Conservation (phyloP, 2,329 filamentous ascomycete genomes). For the Tolypocladium nubicola region DNA sequence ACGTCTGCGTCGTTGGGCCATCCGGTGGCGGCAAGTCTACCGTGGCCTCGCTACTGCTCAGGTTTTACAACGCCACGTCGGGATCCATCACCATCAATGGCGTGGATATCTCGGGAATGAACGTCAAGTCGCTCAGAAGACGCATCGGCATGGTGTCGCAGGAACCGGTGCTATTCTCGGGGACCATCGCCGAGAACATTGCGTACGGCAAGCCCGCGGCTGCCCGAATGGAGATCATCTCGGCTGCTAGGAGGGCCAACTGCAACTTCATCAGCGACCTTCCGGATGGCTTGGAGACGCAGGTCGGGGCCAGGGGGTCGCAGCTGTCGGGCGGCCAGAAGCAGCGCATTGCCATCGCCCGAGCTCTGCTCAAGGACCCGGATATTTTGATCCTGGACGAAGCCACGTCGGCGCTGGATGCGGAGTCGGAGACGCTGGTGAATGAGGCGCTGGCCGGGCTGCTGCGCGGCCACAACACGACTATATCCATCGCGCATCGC, state of each 20-base stretch:
- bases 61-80: conserved; percentile 77
- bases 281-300: conserved; percentile 88
- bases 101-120: conserved; percentile 73
- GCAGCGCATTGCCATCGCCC: conserved; percentile 92
- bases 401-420: conserved; percentile 89
- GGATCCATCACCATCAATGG: conserved; percentile 79
- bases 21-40: conserved; percentile 96
- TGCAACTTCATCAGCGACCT: conserved; percentile 96
- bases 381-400: conserved; percentile 97
- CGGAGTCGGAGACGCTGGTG: conserved; percentile 92
- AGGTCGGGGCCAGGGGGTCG: conserved; percentile 82
- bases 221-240: conserved; percentile 68
- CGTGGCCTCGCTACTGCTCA: conserved; percentile 78
- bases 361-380: conserved; percentile 87
- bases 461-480: conserved; percentile 81
- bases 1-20: conserved; percentile 92
- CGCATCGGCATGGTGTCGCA: conserved; percentile 94
- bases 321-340: conserved; percentile 95
- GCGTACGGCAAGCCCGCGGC: conserved; percentile 79
- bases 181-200: conserved; percentile 80
- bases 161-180: conserved; percentile 86
- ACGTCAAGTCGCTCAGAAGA: conserved; percentile 82
- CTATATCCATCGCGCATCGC: conserved; percentile 93
- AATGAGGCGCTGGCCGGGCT: conserved; percentile 79
- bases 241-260: conserved; percentile 83